Evolutionary conservation across 768 basidiomycete genomes (phyloP).

Genomic region (Stropharia rugosoannulata): DNA sequence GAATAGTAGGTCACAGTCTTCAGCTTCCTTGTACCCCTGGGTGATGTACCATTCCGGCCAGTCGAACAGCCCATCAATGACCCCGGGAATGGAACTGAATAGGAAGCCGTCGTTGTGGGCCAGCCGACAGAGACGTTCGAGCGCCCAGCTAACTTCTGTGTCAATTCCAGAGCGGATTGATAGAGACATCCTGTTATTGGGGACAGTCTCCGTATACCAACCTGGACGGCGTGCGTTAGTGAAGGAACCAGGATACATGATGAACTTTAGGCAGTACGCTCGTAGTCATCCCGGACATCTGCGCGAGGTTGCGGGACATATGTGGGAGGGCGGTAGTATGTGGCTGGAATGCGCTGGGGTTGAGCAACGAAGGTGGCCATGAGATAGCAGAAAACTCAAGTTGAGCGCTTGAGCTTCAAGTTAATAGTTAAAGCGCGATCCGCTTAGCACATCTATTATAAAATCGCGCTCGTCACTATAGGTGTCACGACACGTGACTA

Average conservation of each 20-base stretch:
- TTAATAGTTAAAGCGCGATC: no score
- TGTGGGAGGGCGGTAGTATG: slow-evolving; percentile 22
- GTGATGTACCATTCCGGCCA: slow-evolving; percentile 85
- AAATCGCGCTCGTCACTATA: slow-evolving; percentile 12
- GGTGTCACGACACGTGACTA: slow-evolving; percentile 10
- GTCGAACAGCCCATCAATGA: slow-evolving; percentile 81
- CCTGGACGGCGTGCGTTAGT: slow-evolving; percentile 37
- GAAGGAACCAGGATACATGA: neutral
- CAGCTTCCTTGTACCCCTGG: slow-evolving; percentile 51
- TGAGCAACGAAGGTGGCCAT: slow-evolving; percentile 24
- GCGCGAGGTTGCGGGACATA: slow-evolving; percentile 31
- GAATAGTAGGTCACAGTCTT: slow-evolving; percentile 50
- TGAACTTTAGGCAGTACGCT: slow-evolving; percentile 46
- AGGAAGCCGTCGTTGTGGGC: slow-evolving; percentile 77
- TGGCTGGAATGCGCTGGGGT: slow-evolving; percentile 12
- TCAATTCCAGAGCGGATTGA: slow-evolving; percentile 82
- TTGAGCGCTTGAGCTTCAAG: neutral
- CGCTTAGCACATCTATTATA: neutral
- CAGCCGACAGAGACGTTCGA: slow-evolving; percentile 82
- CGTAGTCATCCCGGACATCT: slow-evolving; percentile 71
- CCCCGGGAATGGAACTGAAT: slow-evolving; percentile 69
- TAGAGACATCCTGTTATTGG: slow-evolving; percentile 89
- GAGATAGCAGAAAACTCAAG: slow-evolving; percentile 2
- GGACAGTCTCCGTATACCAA: slow-evolving; percentile 81
- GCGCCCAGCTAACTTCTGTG: slow-evolving; percentile 84